These are phyloP conservation scores for Phytophthora fragariae DNA, from an alignment of 352 stramenopile species.

Conservation along the genomic window DNA sequence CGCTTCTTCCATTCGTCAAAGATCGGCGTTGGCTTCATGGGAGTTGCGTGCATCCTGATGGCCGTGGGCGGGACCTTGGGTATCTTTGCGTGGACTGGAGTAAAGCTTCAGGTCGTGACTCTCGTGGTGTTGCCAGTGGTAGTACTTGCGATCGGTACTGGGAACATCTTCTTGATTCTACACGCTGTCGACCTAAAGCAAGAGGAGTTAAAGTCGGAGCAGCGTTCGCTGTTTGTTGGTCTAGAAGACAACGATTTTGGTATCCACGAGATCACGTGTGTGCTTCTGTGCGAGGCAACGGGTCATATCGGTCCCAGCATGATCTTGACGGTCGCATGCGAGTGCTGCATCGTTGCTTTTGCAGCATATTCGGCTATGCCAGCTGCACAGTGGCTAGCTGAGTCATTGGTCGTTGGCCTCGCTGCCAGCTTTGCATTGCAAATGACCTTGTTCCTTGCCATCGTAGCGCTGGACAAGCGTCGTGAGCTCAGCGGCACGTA, in stretches of 20 bases:
- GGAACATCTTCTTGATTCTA: slow-evolving; percentile 78
- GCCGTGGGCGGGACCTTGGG: slow-evolving; percentile 72
- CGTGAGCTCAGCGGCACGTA: slow-evolving; percentile 66
- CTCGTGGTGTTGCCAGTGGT: slow-evolving; percentile 73
- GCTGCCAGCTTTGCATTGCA: slow-evolving; percentile 64
- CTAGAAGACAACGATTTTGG: slow-evolving; percentile 54
- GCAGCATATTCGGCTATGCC: slow-evolving; percentile 71
- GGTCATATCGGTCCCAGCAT: slow-evolving; percentile 73
- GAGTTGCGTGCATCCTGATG: slow-evolving; percentile 68
- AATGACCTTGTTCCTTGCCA: slow-evolving; percentile 72
- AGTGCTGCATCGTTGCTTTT: slow-evolving; percentile 59
- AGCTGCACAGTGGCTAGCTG: slow-evolving; percentile 71
- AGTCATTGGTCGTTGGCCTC: slow-evolving; percentile 54
- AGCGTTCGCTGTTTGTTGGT: slow-evolving; percentile 56
- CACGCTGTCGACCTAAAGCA: slow-evolving; percentile 64
- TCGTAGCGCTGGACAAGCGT: slow-evolving; percentile 75
- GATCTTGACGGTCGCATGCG: slow-evolving; percentile 50
- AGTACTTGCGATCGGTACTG: slow-evolving; percentile 71
- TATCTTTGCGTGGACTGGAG: slow-evolving; percentile 67
- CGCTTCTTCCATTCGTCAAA: slow-evolving; percentile 73
- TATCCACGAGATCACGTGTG: slow-evolving; percentile 60
- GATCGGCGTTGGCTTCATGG: slow-evolving; percentile 69
- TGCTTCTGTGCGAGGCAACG: slow-evolving; percentile 55
- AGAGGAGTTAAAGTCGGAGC: slow-evolving; percentile 50
- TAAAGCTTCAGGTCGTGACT: slow-evolving; percentile 75